Base-by-base conservation (phyloP, 495 filamentous ascomycete genomes). In the Xanthoparmelia taractica region DNA sequence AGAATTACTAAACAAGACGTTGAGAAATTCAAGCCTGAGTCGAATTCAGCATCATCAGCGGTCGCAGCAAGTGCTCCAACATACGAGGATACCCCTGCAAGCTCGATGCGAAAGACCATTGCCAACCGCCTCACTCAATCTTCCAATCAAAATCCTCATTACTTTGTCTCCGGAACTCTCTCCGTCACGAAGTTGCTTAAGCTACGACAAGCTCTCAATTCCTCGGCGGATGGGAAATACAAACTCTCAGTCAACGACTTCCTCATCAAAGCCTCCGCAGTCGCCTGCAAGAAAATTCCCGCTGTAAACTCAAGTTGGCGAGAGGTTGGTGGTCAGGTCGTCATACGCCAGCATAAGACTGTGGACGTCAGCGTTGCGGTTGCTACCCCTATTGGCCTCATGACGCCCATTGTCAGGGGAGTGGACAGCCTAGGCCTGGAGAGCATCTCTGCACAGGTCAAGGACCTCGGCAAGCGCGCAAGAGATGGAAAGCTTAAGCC, bases 231-330 rank as follows among this genome's bases (percentile, higher is more conserved):
- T 57, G 94, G 94, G 76, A 86, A 90, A 73, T 97, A 96, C 85
- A 97, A 96, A 84, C 90, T 99, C 40, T 96, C 91, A 20, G 89
- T 99, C 77, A 99, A 99, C 75, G 94, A 99, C 78, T 99, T 99
- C 84, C 80, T 99, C 45, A 88, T 99, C 82, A 99, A 99, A 83
- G 94, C 95, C 56, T 87, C 91, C 56, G 91, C 84, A 60, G 80
- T 88, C 63, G 95, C 94, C 59, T 89, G 86, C 71, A 86, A 87
- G 78, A 97, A 95, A 82, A 91, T 97, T 34, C 94, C 94, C 13
- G 84, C 88, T 63, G 95, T 95, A 75, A 98, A 98, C 83, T 93
- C 91, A 61, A 90, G 88, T 72, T 98, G 95, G 92, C 86, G 82
- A 60, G 87, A 88, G 75, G 77, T 80, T 62, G 88, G 88, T 69